phyloP scores from a whole-genome alignment of 257 asterid genomes.

The Solanum sparsipilum region DNA sequence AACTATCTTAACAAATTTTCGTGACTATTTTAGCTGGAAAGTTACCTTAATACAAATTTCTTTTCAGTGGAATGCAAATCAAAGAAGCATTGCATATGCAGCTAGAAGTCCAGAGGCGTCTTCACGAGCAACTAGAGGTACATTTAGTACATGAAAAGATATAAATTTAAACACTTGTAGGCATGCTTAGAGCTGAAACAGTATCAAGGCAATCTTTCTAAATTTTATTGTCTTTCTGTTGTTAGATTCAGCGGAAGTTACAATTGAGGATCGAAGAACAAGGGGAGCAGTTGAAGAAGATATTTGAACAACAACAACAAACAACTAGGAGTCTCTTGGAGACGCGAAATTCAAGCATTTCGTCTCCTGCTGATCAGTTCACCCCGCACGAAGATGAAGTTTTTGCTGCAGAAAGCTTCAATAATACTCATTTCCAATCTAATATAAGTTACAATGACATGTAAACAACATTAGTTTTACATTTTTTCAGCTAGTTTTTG shows the following conservation, averaged over 20 bases:
- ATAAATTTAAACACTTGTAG: neutral
- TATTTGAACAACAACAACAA: constrained; percentile 57
- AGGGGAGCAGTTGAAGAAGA: constrained; percentile 43
- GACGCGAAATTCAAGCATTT: constrained; percentile 13
- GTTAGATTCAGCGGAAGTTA: constrained; percentile 50
- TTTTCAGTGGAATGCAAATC: constrained; percentile 54
- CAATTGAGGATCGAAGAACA: constrained; percentile 76
- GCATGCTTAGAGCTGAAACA: neutral
- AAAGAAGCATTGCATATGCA: constrained; percentile 70
- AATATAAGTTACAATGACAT: neutral
- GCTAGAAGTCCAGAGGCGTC: constrained; percentile 68
- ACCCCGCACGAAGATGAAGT: constrained; percentile 14
- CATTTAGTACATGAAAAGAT: neutral
- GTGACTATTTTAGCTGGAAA: neutral
- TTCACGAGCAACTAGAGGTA: constrained; percentile 93
- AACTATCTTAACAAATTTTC: neutral
- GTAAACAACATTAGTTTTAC: neutral
- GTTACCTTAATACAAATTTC: neutral
- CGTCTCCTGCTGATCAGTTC: constrained; percentile 23
- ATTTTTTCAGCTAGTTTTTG: neutral
- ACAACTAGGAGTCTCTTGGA: constrained; percentile 26
- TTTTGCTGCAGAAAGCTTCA: neutral
- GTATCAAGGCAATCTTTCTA: neutral
- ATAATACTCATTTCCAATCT: neutral
- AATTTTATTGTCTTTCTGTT: neutral